Base-by-base conservation (phyloP, 2,329 filamentous ascomycete species). In the Mollisiaceae sp. region DNA sequence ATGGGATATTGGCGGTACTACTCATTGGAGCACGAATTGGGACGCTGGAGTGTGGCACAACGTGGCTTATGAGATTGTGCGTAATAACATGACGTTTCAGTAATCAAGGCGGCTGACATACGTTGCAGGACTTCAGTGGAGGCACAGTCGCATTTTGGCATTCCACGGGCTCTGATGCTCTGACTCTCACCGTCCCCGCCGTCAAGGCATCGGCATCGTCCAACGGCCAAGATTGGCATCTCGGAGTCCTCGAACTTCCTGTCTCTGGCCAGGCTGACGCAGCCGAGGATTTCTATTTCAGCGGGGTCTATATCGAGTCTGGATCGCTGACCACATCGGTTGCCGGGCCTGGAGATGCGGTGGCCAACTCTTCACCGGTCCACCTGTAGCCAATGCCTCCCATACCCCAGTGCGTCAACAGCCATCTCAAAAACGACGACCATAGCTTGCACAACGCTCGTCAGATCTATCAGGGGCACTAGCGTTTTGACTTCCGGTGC, bases 191-290 rank as follows among this genome's bases (percentile, higher is more conserved):
- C 0, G 87, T 88, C 4, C 82, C 83, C 3, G 86, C 89, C 1
- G 83, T 92, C 58, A 81, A 82, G 5, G 85, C 82, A 0, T 84
- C 82, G 58, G 86, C 89, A 4, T 86, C 82, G 35, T 89, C 86
- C 58, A 90, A 92, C 75, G 89, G 89, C 45, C 83, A 82, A 2
- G 90, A 92, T 75, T 92, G 88, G 88, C 90, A 93, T 77, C 77
- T 93, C 56, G 90, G 90, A 65, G 85, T 91, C 27, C 80, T 92
- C 61, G 85, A 91, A 69, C 80, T 92, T 63, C 86, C 88, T 14
- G 81, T 85, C 20, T 78, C 79, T 39, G 86, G 86, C 0, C 83
- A 84, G 57, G 76, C 82, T 55, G 84, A 86, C 45, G 75, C 74
- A 3, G 79, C 76, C 43, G 89, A 91, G 80, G 89, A 92, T 73